These are phyloP conservation scores for Tetrapisispora pingtungensis DNA, from an alignment of 805 yeast genomes.

Conservation along the genomic window DNA sequence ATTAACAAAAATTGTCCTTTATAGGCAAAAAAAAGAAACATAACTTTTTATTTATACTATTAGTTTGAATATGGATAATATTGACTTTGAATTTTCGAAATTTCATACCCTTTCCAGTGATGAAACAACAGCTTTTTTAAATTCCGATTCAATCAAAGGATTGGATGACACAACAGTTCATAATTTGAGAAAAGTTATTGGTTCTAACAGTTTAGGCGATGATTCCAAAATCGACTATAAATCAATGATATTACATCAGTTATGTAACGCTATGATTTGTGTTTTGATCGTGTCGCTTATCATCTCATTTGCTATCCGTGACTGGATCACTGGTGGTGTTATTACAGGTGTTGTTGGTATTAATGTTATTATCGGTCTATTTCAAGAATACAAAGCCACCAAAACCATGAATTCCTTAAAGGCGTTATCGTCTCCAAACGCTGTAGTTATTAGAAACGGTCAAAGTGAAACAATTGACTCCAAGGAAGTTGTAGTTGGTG, in stretches of 20 bases:
- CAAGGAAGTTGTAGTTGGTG: slow-evolving; percentile 87
- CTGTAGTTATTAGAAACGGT: slow-evolving; percentile 76
- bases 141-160: slow-evolving; percentile 53
- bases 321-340: slow-evolving; percentile 86
- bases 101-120: slow-evolving; percentile 51
- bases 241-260: slow-evolving; percentile 71
- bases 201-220: slow-evolving; percentile 71
- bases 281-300: slow-evolving; percentile 81
- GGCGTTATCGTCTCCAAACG: slow-evolving; percentile 87
- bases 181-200: slow-evolving; percentile 61
- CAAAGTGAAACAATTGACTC: slow-evolving; percentile 68
- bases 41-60: too few species aligned
- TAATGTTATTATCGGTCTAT: slow-evolving; percentile 91
- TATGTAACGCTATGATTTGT: slow-evolving; percentile 85
- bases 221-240: slow-evolving; percentile 61
- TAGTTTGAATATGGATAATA: slow-evolving; percentile 5
- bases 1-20: too few species aligned
- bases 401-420: slow-evolving; percentile 88
- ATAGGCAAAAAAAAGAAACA: too few species aligned
- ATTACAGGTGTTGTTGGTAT: slow-evolving; percentile 83
- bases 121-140: slow-evolving; percentile 50
- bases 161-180: slow-evolving; percentile 55
- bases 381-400: slow-evolving; percentile 92
- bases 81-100: slow-evolving; percentile 16
- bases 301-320: slow-evolving; percentile 81